These are phyloP conservation scores for Podila epicladia DNA, from an alignment of 192 early-diverging fungal genomes.

Conservation along the genomic window DNA sequence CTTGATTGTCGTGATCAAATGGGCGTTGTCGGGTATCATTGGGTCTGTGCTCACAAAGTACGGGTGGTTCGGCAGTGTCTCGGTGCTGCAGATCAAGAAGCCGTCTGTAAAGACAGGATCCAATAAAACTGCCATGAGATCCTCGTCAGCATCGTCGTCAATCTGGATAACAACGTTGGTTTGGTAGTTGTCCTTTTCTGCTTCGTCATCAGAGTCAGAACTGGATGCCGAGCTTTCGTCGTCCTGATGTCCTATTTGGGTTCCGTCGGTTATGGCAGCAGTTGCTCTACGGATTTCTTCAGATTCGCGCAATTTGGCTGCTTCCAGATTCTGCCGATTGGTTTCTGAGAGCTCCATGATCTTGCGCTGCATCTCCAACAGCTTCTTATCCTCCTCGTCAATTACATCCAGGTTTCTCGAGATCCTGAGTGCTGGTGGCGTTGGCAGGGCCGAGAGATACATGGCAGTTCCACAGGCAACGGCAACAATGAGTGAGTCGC, in stretches of 20 bases:
- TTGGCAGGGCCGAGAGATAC: slow-evolving; percentile 75
- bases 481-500: slow-evolving; percentile 67
- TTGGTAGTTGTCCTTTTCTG: slow-evolving; percentile 46
- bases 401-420: slow-evolving; percentile 77
- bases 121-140: slow-evolving; percentile 66
- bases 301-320: slow-evolving; percentile 45
- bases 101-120: slow-evolving; percentile 66
- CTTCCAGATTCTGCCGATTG: slow-evolving; percentile 72
- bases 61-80: slow-evolving; percentile 50
- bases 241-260: slow-evolving; percentile 11
- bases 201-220: slow-evolving; percentile 41
- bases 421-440: slow-evolving; percentile 75
- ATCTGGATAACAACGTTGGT: slow-evolving; percentile 75
- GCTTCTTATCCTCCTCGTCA: slow-evolving; percentile 75
- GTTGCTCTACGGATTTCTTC: slow-evolving; percentile 22
- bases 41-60: slow-evolving; percentile 51
- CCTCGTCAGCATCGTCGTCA: slow-evolving; percentile 85
- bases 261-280: slow-evolving; percentile 29
- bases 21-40: slow-evolving; percentile 55
- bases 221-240: slow-evolving; percentile 40
- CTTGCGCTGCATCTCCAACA: slow-evolving; percentile 73
- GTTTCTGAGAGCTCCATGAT: slow-evolving; percentile 73
- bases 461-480: slow-evolving; percentile 78
- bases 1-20: slow-evolving; percentile 70
- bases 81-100: slow-evolving; percentile 72